Base-by-base conservation (phyloP, 305 asterid species). In the Rubia peregrina region DNA sequence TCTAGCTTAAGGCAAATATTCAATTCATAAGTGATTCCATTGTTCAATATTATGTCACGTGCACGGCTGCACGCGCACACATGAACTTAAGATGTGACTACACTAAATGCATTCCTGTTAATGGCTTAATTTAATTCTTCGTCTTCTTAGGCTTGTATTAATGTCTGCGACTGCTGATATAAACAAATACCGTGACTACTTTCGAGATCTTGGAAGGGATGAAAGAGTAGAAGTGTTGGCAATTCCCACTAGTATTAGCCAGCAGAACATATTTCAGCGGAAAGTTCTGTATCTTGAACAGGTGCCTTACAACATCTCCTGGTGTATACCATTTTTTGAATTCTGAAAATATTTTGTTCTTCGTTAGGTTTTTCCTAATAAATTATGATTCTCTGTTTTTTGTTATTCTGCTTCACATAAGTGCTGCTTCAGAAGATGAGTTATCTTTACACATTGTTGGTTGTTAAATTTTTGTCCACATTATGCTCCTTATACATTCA, bases 161-260 rank as follows among this genome's bases (percentile, higher is more conserved):
- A 91, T 91, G 98, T 94, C 98, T 76, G 97, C 97, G 42, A 94
- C 98, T 76, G 96, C 96, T 21, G 93, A 94, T 82, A 87, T 87
- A 71, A 77, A 84, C 76, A 88, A 91, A 86, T 94, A 94, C 74
- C 88, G 88, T 44, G 96, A 89, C 57, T 94, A 91, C 85, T 94
- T 94, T 74, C 86, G 76, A 86, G 96, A 91, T 85, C 92, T 94
- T 73, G 91, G 88, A 74, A 89, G 94, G 86, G 96, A 42, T 79
- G 98, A 94, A 88, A 91, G 97, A 82, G 93, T 91, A 57, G 96
- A 88, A 80, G 82, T 87, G 72, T 66, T 94, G 84, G 98, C 88
- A 51, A 89, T 94, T 72, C 96, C 96, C 71, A 96, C 96, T 38
- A 86, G 71, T 85, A 71, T 89, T 61, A 89, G 71, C 76, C 83